phyloP scores from a whole-genome alignment of 2,329 filamentous ascomycete species.

The Aspergillus udagawae region DNA sequence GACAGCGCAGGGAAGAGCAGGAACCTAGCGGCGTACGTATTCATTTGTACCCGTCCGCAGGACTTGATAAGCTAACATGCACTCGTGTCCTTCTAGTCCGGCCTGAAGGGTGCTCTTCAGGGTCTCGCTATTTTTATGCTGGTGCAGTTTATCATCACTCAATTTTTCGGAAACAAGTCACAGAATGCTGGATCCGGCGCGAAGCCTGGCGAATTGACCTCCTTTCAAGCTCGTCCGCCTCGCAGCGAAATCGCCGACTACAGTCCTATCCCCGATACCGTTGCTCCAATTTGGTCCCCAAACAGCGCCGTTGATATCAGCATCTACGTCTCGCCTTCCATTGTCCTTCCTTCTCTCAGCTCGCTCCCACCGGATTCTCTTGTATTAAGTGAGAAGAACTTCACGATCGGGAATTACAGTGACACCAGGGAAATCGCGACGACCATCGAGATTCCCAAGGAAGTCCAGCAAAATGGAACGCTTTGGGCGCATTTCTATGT shows the following conservation, averaged over 20 bases:
- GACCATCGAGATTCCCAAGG: slow-evolving; percentile 69
- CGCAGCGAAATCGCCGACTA: slow-evolving; percentile 33
- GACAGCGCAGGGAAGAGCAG: slow-evolving; percentile 32
- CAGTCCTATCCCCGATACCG: slow-evolving; percentile 58
- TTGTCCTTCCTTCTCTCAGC: slow-evolving; percentile 61
- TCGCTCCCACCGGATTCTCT: slow-evolving; percentile 63
- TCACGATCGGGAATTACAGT: slow-evolving; percentile 72
- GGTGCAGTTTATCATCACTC: slow-evolving; percentile 54
- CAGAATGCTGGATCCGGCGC: slow-evolving; percentile 20
- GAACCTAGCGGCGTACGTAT: slow-evolving; percentile 28
- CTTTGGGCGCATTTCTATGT: slow-evolving; percentile 94
- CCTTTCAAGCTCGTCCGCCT: slow-evolving; percentile 62
- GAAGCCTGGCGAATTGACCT: slow-evolving; percentile 49
- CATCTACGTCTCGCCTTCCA: slow-evolving; percentile 76
- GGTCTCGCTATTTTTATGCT: slow-evolving; percentile 57
- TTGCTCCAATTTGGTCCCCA: slow-evolving; percentile 84
- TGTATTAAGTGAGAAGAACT: slow-evolving; percentile 75
- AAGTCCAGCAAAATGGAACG: slow-evolving; percentile 87
- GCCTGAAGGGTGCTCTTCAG: slow-evolving; percentile 47
- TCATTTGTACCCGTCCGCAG: background rate
- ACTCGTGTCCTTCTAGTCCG: slow-evolving; percentile 28
- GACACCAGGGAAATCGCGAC: slow-evolving; percentile 76
- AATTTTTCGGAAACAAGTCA: slow-evolving; percentile 47
- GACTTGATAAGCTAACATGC: slow-evolving; percentile 18
- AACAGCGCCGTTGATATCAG: slow-evolving; percentile 76